These are phyloP conservation scores for Blakeslea trispora DNA, from an alignment of 371 early-diverging fungal species.

Conservation along the genomic window DNA sequence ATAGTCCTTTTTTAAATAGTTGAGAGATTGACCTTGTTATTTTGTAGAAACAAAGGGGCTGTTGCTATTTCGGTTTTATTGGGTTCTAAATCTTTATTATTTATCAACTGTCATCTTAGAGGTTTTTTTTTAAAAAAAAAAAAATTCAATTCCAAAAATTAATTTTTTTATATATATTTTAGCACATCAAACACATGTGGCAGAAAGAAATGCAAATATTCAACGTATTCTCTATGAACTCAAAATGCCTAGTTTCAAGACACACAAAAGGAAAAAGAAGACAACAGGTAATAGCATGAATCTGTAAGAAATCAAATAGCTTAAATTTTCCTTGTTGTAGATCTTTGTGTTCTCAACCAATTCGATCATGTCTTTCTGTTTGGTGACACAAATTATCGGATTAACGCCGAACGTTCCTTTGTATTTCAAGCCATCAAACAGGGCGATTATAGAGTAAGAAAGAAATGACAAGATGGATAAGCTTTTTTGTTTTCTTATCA, in stretches of 20 bases:
- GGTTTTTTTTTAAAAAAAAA: constrained; percentile 49
- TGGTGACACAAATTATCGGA: constrained; percentile 84
- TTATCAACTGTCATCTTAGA: constrained; percentile 76
- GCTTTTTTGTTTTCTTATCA: no score
- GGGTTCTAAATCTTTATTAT: constrained; percentile 58
- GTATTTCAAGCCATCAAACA: constrained; percentile 55
- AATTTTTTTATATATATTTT: constrained; percentile 3
- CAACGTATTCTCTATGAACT: constrained; percentile 40
- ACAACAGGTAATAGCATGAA: constrained; percentile 2
- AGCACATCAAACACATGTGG: constrained; percentile 39
- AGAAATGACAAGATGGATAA: no score
- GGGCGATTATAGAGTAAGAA: constrained; percentile 48
- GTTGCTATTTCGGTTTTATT: constrained; percentile 70
- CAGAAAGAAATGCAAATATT: constrained; percentile 44
- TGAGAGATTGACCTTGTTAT: not conserved
- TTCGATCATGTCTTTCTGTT: constrained; percentile 77
- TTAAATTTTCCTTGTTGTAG: constrained; percentile 7
- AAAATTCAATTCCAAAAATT: no score
- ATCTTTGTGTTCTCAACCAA: constrained; percentile 38
- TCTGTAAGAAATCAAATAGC: constrained; percentile 2
- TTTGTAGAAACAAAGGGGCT: constrained; percentile 77
- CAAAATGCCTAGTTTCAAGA: constrained; percentile 30
- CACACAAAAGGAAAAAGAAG: constrained; percentile 15
- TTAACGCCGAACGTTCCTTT: constrained; percentile 55
- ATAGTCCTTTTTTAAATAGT: no score